These are phyloP conservation scores for Coniochaeta pulveracea DNA, from an alignment of 2,329 filamentous ascomycete species.

Conservation along the genomic window DNA sequence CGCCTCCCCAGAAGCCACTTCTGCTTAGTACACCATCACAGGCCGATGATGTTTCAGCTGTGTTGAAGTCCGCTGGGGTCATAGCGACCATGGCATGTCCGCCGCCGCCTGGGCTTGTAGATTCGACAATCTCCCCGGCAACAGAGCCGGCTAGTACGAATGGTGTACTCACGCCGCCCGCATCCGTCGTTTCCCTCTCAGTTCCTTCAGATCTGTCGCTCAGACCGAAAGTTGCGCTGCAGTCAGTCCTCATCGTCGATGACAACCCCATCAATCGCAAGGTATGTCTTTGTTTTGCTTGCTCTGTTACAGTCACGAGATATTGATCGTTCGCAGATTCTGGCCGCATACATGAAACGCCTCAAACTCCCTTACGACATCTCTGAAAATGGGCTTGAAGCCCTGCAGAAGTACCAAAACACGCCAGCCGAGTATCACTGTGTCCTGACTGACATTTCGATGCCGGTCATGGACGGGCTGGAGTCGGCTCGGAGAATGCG, in stretches of 20 bases:
- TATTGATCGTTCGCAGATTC: slow-evolving; percentile 10
- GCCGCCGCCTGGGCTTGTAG: neutral
- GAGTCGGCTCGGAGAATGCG: slow-evolving; percentile 38
- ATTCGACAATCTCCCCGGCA: neutral
- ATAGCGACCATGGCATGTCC: neutral
- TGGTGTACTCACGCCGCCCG: neutral
- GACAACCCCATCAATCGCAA: slow-evolving; percentile 28
- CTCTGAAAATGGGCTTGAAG: slow-evolving; percentile 22
- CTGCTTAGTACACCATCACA: neutral
- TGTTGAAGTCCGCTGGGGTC: neutral
- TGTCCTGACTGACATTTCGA: slow-evolving; percentile 38
- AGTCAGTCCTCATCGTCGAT: slow-evolving; percentile 23
- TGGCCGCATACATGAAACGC: slow-evolving; percentile 23
- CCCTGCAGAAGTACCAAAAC: slow-evolving; percentile 17
- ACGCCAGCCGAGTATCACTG: slow-evolving; percentile 14
- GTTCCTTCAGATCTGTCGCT: neutral
- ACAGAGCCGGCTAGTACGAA: neutral
- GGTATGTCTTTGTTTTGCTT: slow-evolving; percentile 6
- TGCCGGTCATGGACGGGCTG: slow-evolving; percentile 45
- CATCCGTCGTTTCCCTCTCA: too few relatives aligned
- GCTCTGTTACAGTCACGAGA: neutral
- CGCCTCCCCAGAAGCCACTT: neutral
- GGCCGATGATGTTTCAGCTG: neutral
- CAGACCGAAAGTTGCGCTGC: neutral
- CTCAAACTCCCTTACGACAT: slow-evolving; percentile 17